Base-by-base conservation (phyloP, 805 yeast species). In the Suhomyces vadensis region DNA sequence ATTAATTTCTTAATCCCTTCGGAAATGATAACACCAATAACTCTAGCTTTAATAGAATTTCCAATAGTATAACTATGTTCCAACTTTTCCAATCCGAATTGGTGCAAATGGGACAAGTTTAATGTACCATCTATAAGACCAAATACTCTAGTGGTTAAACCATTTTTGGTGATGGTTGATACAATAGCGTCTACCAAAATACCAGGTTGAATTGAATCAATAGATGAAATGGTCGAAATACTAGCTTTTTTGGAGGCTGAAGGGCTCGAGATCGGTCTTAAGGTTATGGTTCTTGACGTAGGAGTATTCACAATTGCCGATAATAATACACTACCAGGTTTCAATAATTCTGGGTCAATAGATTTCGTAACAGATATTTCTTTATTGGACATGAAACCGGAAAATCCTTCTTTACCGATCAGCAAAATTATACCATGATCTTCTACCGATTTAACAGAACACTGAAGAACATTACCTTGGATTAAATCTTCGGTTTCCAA, bases 381-480 rank as follows among this genome's bases (percentile, higher is more conserved):
- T 52, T 83, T 85, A 51, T 79, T 82, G 1, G 95, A 77, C 38
- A 91, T 70, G 63, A 92, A 91, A 1, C 95, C 96, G 22, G 80
- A 68, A 6, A 76, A 45, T 5, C 74, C 77, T 6, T 63, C 63
- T 33, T 49, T 56, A 25, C 97, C 97, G 31, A 85, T 63, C 53
- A 83, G 85, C 35, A 92, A 66, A 44, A 87, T 79, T 19, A 82
- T 77, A 66, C 99, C 99, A 61, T 89, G 97, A 61, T 94, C 99
- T 73, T 94, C 98, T 19, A 87, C 66, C 37, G 95, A 84, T 49
- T 74, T 76, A 17, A 94, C 81, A 2, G 87, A 73, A 19, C 82
- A 91, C 65, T 94, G 99, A 2, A 94, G 59, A 3, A 85, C 59
- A 46, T 78, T 73, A 35, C 88, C 89, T 21, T 73, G 55, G 5